Base-by-base conservation (phyloP, 2,329 filamentous ascomycete genomes). In the Paraphaeosphaeria minitans region DNA sequence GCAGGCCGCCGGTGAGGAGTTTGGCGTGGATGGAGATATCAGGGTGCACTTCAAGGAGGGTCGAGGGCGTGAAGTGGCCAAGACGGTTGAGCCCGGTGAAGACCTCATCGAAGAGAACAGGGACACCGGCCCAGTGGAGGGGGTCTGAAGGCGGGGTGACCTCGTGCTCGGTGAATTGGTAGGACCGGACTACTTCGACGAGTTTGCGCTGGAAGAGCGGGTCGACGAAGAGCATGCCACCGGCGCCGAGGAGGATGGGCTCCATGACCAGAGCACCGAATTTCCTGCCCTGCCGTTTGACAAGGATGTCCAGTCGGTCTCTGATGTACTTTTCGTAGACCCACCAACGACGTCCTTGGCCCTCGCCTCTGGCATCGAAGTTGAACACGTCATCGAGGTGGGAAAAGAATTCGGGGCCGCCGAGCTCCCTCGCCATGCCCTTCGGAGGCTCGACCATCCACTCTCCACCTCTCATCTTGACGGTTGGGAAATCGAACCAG, bases 71-170 rank as follows among this genome's bases (percentile, higher is more conserved):
- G 70, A 89, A 87, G 41, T 87, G 85, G 2, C 92, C 92, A 0
- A 96, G 86, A 13, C 92, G 90, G 73, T 93, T 93, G 4, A 96
- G 80, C 1, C 92, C 92, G 0, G 91, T 94, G 76, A 96, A 96
- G 37, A 96, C 92, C 72, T 96, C 92, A 71, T 96, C 92, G 64
- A 92, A 92, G 65, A 96, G 82, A 41, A 96, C 79, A 0, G 92
- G 92, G 4, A 96, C 83, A 2, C 92, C 91, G 1, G 82, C 81
- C 92, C 92, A 96, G 31, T 79, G 63, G 64, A 43, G 50, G 31
- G 50, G 50, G 22, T 53, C 50, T 13, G 22, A 19, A 22, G 50
- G 37, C 9, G 24, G 50, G 16, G 9, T 21, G 50, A 43, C 31
- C n/a, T 29, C 21, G 8, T 27, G 14, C 4, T 50, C 55, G 12